Conservation (phyloP, 805 yeast genomes). For the Pichia kluyveri region DNA sequence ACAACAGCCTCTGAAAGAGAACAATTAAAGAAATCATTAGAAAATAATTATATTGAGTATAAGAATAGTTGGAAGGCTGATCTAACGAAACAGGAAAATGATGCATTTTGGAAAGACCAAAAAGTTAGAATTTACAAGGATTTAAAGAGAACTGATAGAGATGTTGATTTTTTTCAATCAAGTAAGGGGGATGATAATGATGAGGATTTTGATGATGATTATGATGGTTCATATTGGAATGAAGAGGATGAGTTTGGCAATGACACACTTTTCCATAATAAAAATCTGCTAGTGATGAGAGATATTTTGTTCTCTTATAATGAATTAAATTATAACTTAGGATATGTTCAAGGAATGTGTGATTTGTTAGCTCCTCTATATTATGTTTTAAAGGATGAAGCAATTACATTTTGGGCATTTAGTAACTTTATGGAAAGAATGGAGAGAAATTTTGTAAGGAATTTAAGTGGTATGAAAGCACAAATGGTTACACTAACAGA, state of each 20-base stretch:
- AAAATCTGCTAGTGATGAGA: constrained; percentile 62
- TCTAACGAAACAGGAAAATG: constrained; percentile 38
- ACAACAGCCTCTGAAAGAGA: constrained; percentile 62
- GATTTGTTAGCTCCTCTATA: constrained; percentile 86
- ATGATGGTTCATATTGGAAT: constrained; percentile 8
- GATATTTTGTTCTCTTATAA: constrained; percentile 82
- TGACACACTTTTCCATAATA: constrained; percentile 58
- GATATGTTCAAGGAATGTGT: constrained; percentile 98
- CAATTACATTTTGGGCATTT: constrained; percentile 83
- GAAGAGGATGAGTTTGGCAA: constrained; percentile 38
- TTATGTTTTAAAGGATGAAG: constrained; percentile 56
- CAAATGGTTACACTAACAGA: constrained; percentile 82
- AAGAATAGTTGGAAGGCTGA: constrained; percentile 67
- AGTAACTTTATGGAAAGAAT: constrained; percentile 81
- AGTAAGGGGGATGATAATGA: constrained; percentile 17
- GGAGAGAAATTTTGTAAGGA: constrained; percentile 90
- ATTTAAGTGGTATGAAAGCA: constrained; percentile 85
- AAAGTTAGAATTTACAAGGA: constrained; percentile 87
- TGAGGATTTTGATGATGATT: constrained; percentile 7
- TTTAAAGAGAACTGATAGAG: constrained; percentile 83
- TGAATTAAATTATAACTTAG: constrained; percentile 72
- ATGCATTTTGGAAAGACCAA: constrained; percentile 83
- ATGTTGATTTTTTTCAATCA: constrained; percentile 47
- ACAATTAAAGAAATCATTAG: constrained; percentile 45
- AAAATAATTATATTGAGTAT: constrained; percentile 40